These are phyloP conservation scores for Agroathelia rolfsii DNA, from an alignment of 1,284 basidiomycete genomes.

Conservation along the genomic window DNA sequence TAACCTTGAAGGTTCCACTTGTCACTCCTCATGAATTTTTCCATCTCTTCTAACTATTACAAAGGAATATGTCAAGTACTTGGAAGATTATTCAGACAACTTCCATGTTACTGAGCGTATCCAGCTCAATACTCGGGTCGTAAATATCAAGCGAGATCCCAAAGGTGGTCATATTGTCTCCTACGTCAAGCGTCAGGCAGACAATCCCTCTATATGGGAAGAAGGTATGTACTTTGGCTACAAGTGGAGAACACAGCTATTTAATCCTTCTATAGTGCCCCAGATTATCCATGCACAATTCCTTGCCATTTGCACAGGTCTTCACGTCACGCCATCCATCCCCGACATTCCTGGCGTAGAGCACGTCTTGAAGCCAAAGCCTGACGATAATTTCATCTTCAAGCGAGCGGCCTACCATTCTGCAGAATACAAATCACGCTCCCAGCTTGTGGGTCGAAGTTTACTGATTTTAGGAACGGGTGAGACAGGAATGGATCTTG, in stretches of 20 bases:
- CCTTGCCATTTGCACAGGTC: slow-evolving; percentile 37
- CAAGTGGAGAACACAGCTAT: not conserved
- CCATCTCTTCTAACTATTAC: not conserved
- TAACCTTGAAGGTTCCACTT: slow-evolving; percentile 34
- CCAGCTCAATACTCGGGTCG: slow-evolving; percentile 35
- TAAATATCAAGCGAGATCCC: slow-evolving; percentile 23
- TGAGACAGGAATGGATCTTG: slow-evolving; percentile 62
- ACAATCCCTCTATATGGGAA: slow-evolving; percentile 18
- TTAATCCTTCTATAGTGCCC: slow-evolving; percentile 10
- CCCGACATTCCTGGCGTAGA: slow-evolving; percentile 40
- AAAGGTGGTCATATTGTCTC: slow-evolving; percentile 27
- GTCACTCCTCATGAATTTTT: slow-evolving; percentile 3
- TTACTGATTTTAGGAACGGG: slow-evolving; percentile 54
- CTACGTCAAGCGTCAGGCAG: slow-evolving; percentile 17
- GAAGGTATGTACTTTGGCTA: slow-evolving; percentile 13
- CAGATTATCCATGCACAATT: slow-evolving; percentile 24
- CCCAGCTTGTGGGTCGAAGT: slow-evolving; percentile 34
- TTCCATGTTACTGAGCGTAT: slow-evolving; percentile 36
- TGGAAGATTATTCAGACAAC: slow-evolving; percentile 38
- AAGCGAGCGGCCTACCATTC: slow-evolving; percentile 38
- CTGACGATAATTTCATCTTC: slow-evolving; percentile 12
- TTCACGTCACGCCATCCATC: slow-evolving; percentile 41
- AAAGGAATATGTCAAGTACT: slow-evolving; percentile 49
- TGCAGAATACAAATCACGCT: slow-evolving; percentile 36
- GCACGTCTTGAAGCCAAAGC: slow-evolving; percentile 17